Conservation (phyloP, 192 early-diverging fungal genomes). For the Mortierella alpina region DNA sequence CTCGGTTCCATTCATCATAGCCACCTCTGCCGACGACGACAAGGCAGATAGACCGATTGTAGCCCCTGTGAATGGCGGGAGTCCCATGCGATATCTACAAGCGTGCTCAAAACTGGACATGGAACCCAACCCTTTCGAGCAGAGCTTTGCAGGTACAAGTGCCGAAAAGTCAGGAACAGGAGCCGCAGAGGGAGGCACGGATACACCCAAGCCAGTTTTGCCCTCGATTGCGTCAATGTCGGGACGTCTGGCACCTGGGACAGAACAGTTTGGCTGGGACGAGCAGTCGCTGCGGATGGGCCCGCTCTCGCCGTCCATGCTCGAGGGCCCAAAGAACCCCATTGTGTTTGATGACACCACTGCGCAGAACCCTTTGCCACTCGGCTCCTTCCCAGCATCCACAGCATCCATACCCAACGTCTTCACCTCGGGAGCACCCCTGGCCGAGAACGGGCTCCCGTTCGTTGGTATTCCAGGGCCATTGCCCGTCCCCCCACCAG, state of each 20-base stretch:
- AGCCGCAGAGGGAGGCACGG: neutral
- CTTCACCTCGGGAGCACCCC: constrained; percentile 23
- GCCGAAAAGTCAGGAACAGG: constrained; percentile 14
- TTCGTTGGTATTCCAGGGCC: constrained; percentile 36
- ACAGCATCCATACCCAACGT: constrained; percentile 18
- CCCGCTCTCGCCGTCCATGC: constrained; percentile 82
- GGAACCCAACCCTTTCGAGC: constrained; percentile 92
- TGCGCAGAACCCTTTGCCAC: constrained; percentile 19
- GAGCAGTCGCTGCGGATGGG: constrained; percentile 74
- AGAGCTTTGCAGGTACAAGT: constrained; percentile 69
- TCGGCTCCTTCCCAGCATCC: constrained; percentile 23
- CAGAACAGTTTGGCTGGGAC: constrained; percentile 64
- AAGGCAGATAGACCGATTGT: constrained; percentile 21
- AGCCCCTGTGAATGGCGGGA: constrained; percentile 22
- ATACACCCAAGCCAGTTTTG: constrained; percentile 64
- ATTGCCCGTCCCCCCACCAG: constrained; percentile 18
- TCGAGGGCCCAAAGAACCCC: constrained; percentile 69
- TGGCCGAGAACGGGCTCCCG: constrained; percentile 19
- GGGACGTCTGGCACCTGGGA: constrained; percentile 49
- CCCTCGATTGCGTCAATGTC: constrained; percentile 79
- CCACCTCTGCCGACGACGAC: constrained; percentile 31
- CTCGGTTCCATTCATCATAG: constrained; percentile 39
- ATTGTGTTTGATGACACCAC: constrained; percentile 37
- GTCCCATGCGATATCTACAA: constrained; percentile 29
- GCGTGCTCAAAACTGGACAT: constrained; percentile 73